phyloP scores from a whole-genome alignment of 2,329 filamentous ascomycete species.

The Lachnellula hyalina region DNA sequence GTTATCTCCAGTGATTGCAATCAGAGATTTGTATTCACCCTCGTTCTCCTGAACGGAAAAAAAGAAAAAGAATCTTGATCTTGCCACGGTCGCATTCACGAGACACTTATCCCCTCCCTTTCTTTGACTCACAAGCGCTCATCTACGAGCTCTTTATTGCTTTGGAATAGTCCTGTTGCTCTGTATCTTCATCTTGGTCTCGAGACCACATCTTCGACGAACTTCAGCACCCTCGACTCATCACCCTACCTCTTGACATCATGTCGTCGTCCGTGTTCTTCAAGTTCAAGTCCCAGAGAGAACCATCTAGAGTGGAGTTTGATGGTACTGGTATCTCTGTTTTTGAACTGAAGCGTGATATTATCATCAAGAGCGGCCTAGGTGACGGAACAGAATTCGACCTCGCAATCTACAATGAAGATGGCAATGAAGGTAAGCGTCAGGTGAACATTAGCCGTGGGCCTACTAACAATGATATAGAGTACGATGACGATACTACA shows the following conservation, averaged over 20 bases:
- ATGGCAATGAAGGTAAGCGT: constrained; percentile 77
- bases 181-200: constrained; percentile 9
- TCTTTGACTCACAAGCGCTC: constrained; percentile 20
- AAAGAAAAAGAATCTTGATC: constrained; percentile 31
- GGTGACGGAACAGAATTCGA: constrained; percentile 97
- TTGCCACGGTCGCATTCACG: constrained; percentile 30
- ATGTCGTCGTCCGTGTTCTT: constrained; percentile 82
- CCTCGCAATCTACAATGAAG: constrained; percentile 87
- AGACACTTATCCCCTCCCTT: constrained; percentile 20
- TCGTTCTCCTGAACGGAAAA: constrained; percentile 33
- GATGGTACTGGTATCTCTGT: constrained; percentile 97
- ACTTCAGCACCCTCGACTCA: constrained; percentile 2
- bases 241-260: constrained; percentile 15
- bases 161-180: constrained; percentile 19
- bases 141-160: constrained; percentile 21
- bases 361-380: constrained; percentile 88
- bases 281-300: constrained; percentile 99
- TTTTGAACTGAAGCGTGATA: constrained; percentile 98
- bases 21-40: constrained; percentile 34
- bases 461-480: constrained; percentile 44
- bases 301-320: constrained; percentile 89
- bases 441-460: background rate
- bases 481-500: constrained; percentile 97
- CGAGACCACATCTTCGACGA: constrained; percentile 7
- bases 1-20: constrained; percentile 32